These are phyloP conservation scores for Teratosphaeriaceae sp. DNA, from an alignment of 2,329 filamentous ascomycete genomes.

Conservation along the genomic window DNA sequence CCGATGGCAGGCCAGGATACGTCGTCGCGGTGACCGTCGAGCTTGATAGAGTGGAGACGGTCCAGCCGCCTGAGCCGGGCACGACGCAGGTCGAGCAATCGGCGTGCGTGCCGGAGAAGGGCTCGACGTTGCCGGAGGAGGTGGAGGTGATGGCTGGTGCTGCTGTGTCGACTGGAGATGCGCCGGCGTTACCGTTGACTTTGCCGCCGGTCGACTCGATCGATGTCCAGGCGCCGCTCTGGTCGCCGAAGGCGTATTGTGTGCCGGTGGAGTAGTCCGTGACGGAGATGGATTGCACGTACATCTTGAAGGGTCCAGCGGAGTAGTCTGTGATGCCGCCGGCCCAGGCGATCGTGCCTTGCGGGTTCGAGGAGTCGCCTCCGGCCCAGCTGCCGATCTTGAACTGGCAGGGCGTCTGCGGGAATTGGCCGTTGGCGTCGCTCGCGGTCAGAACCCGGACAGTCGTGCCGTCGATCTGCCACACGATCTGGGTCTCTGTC, in stretches of 20 bases:
- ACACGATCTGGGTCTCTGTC: constrained; percentile 77
- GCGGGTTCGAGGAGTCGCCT: constrained; percentile 71
- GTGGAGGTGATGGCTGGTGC: constrained; percentile 59
- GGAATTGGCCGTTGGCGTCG: constrained; percentile 72
- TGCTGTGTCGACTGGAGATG: constrained; percentile 46
- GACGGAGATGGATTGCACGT: constrained; percentile 66
- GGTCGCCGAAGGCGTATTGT: constrained; percentile 75
- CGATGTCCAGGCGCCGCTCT: constrained; percentile 65
- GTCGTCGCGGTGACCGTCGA: constrained; percentile 37
- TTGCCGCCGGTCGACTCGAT: constrained; percentile 74
- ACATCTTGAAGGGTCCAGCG: constrained; percentile 79
- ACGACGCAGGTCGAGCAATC: constrained; percentile 13
- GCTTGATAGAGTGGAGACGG: constrained; percentile 35
- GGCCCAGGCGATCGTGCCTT: constrained; percentile 86
- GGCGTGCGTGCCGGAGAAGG: constrained; percentile 56
- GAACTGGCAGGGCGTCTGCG: constrained; percentile 91
- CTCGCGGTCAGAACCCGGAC: constrained; percentile 67
- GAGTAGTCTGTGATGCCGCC: constrained; percentile 78
- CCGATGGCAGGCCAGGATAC: constrained; percentile 60
- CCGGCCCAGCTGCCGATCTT: constrained; percentile 91
- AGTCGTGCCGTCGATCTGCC: constrained; percentile 72
- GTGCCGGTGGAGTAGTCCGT: constrained; percentile 91
- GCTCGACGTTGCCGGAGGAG: constrained; percentile 57
- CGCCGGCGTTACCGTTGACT: constrained; percentile 52
- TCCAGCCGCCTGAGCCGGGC: constrained; percentile 25